A percentile compares a stretch with the other conserved stretches of the same genome.
These are phyloP conservation scores for Tolypocladium tropicale DNA, from an alignment of 2,329 filamentous ascomycete species.

Conservation along the genomic window DNA sequence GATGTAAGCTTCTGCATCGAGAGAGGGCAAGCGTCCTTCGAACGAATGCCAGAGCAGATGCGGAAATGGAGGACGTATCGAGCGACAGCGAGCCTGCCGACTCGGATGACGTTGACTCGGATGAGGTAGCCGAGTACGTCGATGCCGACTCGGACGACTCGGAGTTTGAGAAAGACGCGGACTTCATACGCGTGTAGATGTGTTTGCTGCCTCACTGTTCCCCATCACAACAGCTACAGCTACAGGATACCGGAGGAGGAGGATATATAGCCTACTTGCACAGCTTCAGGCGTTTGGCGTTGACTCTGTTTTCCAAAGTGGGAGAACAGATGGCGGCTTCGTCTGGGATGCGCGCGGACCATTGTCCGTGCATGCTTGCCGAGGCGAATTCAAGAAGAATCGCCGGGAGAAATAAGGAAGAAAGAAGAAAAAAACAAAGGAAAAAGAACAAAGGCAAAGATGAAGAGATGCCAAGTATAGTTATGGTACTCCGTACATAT, in stretches of 20 bases:
- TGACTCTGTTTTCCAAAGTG: neutral
- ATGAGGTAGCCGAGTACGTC: constrained; percentile 59
- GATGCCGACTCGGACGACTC: constrained; percentile 42
- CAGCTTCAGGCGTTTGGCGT: neutral
- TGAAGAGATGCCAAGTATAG: neutral
- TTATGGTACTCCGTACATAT: too few relatives aligned
- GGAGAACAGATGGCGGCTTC: neutral
- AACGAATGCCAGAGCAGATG: constrained; percentile 45
- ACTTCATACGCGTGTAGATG: constrained; percentile 40
- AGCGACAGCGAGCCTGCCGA: constrained; percentile 66
- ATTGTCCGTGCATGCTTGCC: neutral
- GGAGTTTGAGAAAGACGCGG: constrained; percentile 47
- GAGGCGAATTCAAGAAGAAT: neutral
- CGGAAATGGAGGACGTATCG: constrained; percentile 58
- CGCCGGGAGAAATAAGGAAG: neutral
- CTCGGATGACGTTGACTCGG: constrained; percentile 72
- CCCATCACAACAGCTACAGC: neutral
- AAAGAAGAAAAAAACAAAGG: neutral
- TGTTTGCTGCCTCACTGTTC: neutral
- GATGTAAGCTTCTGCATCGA: constrained; percentile 79
- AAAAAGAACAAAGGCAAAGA: neutral
- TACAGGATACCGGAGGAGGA: neutral
- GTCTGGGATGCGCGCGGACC: neutral
- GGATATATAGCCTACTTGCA: neutral
- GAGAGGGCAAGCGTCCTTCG: constrained; percentile 75